Base-by-base conservation (phyloP, 768 basidiomycete genomes). In the Hortiboletus flavorubellus region DNA sequence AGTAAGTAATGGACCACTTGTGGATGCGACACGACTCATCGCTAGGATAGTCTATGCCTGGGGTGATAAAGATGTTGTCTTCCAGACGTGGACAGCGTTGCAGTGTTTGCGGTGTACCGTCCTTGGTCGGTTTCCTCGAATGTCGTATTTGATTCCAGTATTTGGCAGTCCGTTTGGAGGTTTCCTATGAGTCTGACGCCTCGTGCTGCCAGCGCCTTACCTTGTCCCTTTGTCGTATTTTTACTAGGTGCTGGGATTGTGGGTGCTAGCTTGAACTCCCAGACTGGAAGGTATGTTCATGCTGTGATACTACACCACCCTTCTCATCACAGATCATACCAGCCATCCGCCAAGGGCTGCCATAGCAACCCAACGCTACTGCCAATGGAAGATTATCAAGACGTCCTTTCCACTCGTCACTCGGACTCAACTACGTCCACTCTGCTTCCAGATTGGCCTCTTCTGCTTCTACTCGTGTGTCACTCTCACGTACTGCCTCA, bases 401-500 rank as follows among this genome's bases (percentile, higher is more conserved):
- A 61, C 61, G 31, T 71, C 72, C 12, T 81, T 78, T 56, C 79
- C 78, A 16, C 63, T 81, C 53, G 74, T 70, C 23, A 60, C 67
- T 16, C 65, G 69, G 49, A 68, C 62, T 31, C 72, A 72, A 7
- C 77, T 77, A 7, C 61, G 64, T 31, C 68, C 73, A 8, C 59
- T 77, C 12, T 68, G 74, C 45, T 62, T 78, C 43, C 73, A 80
- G 21, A 59, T 77, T 29, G 62, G 68, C 5, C 59, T 79, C 8
- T 81, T 83, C 56, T 78, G 75, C 50, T 43, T 78, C 2, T 79
- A 79, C 49, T 75, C 77, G 12, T 60, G 78, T 30, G 63, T 77
- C 33, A 73, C 75, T 8, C 55, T 83, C 21, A 68, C 71, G 81
- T 82, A 63, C 34, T 34, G 2, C 42, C 30, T 35, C 51, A 11